Percentiles rank a stretch among this genome's conserved stretches.
These are phyloP conservation scores for Xylaria sp. DNA, from an alignment of 2,329 filamentous ascomycete genomes.

Conservation along the genomic window DNA sequence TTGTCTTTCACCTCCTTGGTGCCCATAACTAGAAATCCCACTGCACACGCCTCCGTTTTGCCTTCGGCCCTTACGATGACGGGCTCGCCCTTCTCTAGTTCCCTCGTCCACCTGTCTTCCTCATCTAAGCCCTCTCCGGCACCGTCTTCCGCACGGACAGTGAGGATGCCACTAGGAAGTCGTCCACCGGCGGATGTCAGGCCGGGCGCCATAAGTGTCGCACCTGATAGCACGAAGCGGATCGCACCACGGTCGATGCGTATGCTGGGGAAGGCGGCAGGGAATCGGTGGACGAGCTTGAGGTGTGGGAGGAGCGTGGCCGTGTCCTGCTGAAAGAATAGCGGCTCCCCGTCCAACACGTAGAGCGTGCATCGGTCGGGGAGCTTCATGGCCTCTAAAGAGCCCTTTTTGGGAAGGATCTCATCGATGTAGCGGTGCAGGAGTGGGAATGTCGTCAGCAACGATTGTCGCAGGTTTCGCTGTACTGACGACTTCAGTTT, in stretches of 20 bases:
- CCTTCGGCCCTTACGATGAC: slow-evolving; percentile 94
- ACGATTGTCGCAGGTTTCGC: slow-evolving; percentile 82
- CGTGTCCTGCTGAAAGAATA: slow-evolving; percentile 90
- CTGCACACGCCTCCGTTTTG: slow-evolving; percentile 89
- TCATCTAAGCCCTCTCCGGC: slow-evolving; percentile 42
- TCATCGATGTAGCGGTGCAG: slow-evolving; percentile 91
- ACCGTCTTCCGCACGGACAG: slow-evolving; percentile 49
- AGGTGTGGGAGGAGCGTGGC: slow-evolving; percentile 88
- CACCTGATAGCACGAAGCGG: slow-evolving; percentile 92
- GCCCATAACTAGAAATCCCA: slow-evolving; percentile 84
- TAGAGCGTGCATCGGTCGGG: slow-evolving; percentile 92
- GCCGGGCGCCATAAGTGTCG: slow-evolving; percentile 95
- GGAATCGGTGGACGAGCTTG: slow-evolving; percentile 88
- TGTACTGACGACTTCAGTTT: slow-evolving; percentile 98
- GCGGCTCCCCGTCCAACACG: slow-evolving; percentile 77
- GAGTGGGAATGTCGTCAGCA: slow-evolving; percentile 86
- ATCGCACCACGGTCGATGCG: slow-evolving; percentile 96
- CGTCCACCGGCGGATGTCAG: slow-evolving; percentile 85
- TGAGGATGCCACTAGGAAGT: slow-evolving; percentile 66
- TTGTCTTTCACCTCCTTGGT: slow-evolving; percentile 94
- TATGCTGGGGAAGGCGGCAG: slow-evolving; percentile 82
- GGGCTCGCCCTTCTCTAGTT: slow-evolving; percentile 82
- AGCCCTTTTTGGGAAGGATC: slow-evolving; percentile 93
- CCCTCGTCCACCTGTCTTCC: slow-evolving; percentile 67
- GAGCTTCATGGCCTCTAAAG: slow-evolving; percentile 90